Percentiles rank a stretch among this genome's conserved stretches.
Conservation (phyloP, 768 basidiomycete genomes). For the Serendipita sp. region DNA sequence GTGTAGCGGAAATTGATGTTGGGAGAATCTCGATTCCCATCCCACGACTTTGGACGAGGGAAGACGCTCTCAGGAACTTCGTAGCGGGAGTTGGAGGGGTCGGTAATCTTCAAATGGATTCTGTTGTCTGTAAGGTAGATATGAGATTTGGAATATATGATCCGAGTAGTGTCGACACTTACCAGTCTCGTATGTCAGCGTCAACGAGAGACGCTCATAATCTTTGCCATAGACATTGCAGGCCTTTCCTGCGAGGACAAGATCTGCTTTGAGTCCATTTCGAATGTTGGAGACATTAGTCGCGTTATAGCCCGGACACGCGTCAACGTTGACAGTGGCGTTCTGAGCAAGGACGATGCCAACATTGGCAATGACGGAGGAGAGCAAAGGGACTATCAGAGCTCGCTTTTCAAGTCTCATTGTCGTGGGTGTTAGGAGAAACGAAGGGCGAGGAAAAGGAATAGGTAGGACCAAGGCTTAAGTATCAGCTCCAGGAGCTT, state of each 20-base stretch:
- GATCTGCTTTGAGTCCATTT: slow-evolving; percentile 31
- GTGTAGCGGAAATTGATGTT: slow-evolving; percentile 15
- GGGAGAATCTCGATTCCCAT: background rate
- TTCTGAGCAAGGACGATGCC: background rate
- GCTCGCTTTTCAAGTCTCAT: background rate
- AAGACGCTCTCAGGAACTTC: slow-evolving; percentile 39
- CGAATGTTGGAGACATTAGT: slow-evolving; percentile 25
- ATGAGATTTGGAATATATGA: background rate
- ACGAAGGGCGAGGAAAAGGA: background rate
- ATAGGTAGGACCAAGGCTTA: background rate
- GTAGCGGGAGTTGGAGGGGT: slow-evolving; percentile 43
- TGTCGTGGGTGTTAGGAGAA: background rate
- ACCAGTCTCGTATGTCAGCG: slow-evolving; percentile 46
- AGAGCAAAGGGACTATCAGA: background rate
- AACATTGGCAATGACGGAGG: background rate
- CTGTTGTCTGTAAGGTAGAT: slow-evolving; percentile 26
- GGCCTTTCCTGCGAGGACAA: slow-evolving; percentile 31
- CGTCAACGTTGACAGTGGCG: slow-evolving; percentile 9
- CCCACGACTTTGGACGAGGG: slow-evolving; percentile 8
- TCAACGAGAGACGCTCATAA: slow-evolving; percentile 28
- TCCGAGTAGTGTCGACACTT: slow-evolving; percentile 5
- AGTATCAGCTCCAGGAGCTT: too few relatives aligned
- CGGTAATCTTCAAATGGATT: slow-evolving; percentile 47
- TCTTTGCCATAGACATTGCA: slow-evolving; percentile 49
- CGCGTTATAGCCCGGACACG: slow-evolving; percentile 44